Base-by-base conservation (phyloP, 371 early-diverging fungal species). In the Entomophthora muscae region DNA sequence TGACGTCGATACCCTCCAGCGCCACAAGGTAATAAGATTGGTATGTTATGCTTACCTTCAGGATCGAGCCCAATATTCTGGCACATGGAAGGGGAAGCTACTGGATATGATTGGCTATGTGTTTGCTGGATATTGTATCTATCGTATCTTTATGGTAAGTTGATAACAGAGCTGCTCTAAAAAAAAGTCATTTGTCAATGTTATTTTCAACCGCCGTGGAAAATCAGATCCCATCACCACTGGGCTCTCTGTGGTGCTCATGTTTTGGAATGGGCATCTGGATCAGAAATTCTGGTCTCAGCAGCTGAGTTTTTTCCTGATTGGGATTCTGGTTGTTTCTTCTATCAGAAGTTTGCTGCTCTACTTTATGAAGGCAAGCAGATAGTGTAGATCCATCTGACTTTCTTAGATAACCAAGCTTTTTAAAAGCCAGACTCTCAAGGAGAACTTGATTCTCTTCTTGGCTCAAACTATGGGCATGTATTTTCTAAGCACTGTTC, bases 401-500 rank as follows among this genome's bases (percentile, higher is more conserved):
- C 0, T 2, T 24, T 51, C 7, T 21, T 55, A 57, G 28, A 13
- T 33, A 10, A 42, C 23, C 17, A 52, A 54, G 27, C 53, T 55
- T 13, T 28, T 60, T 32, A 60, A n/a, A 32, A 28, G 23, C 31
- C 61, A 28, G 23, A 32, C 61, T 31, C 31, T 30, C 0, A 29
- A 80, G 24, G 80, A 76, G 59, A 86, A 79, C 67, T 72, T 88
- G 21, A 78, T 91, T 1, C 68, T 92, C 32, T 81, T 91, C 60
- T 73, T 89, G 42, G 85, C 95, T 0, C 86, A 91, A 62, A 79
- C 90, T 52, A 89, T 95, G 88, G 93, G 92, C 28, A 85, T 91
- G 74, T 96, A 96, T 71, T 91, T 91, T 70, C 71, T 93, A 24
- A 83, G 86, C 30, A 83, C 89, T 0, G 85, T 94, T 3, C 72